These are phyloP conservation scores for Debaryomyces prosopidis DNA, from an alignment of 805 yeast species.

Conservation along the genomic window DNA sequence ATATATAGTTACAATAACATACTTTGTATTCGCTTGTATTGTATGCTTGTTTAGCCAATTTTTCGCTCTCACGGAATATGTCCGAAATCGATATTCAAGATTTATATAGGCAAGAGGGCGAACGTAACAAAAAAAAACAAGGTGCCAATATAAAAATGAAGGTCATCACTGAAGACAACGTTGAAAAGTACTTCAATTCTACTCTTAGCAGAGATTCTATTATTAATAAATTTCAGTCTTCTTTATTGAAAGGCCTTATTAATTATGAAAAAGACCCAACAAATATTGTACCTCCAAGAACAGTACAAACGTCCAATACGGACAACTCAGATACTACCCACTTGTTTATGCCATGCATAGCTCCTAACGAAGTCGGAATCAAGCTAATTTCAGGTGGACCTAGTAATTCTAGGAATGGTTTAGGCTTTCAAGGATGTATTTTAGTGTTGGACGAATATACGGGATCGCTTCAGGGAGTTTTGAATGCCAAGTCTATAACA, in stretches of 20 bases:
- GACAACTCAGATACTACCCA: constrained; percentile 43
- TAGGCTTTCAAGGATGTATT: constrained; percentile 62
- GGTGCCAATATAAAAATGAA: constrained; percentile 18
- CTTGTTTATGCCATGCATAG: constrained; percentile 67
- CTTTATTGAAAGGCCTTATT: constrained; percentile 36
- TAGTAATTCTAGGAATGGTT: constrained; percentile 23
- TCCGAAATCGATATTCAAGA: too few relatives aligned
- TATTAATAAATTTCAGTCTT: constrained; percentile 30
- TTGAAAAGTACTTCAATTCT: constrained; percentile 26
- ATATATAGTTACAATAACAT: neutral
- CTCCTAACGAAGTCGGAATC: constrained; percentile 52
- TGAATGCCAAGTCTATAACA: constrained; percentile 60
- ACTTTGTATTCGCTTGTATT: neutral
- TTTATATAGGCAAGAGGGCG: too few relatives aligned
- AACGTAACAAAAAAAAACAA: too few relatives aligned
- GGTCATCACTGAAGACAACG: constrained; percentile 29
- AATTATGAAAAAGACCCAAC: constrained; percentile 45
- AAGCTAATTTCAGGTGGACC: constrained; percentile 60
- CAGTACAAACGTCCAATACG: constrained; percentile 41
- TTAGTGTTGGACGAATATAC: constrained; percentile 48
- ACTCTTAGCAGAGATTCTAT: constrained; percentile 25
- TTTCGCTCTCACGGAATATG: too few relatives aligned
- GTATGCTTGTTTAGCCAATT: too few relatives aligned
- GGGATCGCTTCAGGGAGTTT: constrained; percentile 53
- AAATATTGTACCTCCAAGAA: constrained; percentile 53